Evolutionary conservation across 2,329 filamentous ascomycete genomes (phyloP), one percentile per base, ranked within the genome.

Genomic region (Aspergillus tamarii): DNA sequence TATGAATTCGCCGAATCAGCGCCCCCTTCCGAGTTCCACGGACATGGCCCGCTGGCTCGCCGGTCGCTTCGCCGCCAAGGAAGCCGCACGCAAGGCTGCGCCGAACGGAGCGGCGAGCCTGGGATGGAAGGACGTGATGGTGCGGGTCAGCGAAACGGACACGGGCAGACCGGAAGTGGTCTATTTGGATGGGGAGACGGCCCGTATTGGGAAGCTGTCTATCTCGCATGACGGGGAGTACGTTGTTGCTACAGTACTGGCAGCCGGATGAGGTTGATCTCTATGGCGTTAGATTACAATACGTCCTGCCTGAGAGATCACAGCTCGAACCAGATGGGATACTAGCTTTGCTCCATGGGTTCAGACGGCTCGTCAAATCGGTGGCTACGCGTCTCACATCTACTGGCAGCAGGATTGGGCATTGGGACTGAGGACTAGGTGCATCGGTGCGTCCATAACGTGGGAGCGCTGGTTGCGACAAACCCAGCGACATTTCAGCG

Each of bases 171-270:
- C 78, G 59, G 77, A 80, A 66, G 73, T 80, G 55, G 70, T 80
- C 8, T 80, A 77, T 68, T 59, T 77, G 66, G 69, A 68, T 23
- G 64, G 45, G 26, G 66, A 62, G 11, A 64, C 57, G 46, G 71
- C 68, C 56, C 70, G 88, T 67, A 81, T 87, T 57, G 92, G 89
- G 16, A 83, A 87, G 71, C 75, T 97, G 52, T 94, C 90, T 64
- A 96, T 97, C 70, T 95, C 91, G 72, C 94, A 97, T 75, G 94
- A 97, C 76, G 89, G 87, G 2, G 89, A 92, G 9, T 96, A 93
- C 78, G 93, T 93, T 32, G 72, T 82, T 70, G 82, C 81, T 41
- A 81, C 77, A 11, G 79, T 81, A 60, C 66, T 82, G 61, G 78
- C 77, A 41, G 72, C 74, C 50, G 73, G 69, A 0, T 77, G 71